Evolutionary conservation across 2,329 filamentous ascomycete genomes (phyloP).

Genomic region (Rachicladosporium sp.): DNA sequence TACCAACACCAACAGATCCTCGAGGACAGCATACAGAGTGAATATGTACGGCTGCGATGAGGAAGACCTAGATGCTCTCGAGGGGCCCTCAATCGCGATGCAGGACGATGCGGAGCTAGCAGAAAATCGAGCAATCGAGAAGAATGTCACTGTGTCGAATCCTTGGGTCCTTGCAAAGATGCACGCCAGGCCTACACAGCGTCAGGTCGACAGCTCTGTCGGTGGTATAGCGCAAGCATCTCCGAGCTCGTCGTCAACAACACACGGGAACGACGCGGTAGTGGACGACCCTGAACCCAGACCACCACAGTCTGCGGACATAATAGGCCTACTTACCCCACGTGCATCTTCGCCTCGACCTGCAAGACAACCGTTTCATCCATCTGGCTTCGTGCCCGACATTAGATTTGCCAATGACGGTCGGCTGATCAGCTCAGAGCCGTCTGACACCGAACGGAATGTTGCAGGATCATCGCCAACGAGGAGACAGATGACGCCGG

Average conservation of each 20-base stretch:
- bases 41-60: slow-evolving; percentile 27
- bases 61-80: slow-evolving; percentile 18
- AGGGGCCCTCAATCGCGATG: slow-evolving; percentile 8
- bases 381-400: slow-evolving; percentile 13
- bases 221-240: neutral
- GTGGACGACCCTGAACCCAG: neutral
- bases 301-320: neutral
- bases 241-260: neutral
- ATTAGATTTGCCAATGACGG: slow-evolving; percentile 12
- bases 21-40: slow-evolving; percentile 8
- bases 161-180: slow-evolving; percentile 40
- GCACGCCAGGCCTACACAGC: slow-evolving; percentile 19
- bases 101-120: slow-evolving; percentile 17
- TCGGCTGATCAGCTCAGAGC: slow-evolving; percentile 7
- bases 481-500: too few relatives aligned
- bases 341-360: slow-evolving; percentile 19
- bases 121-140: slow-evolving; percentile 20
- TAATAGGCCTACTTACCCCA: slow-evolving; percentile 15
- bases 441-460: too few relatives aligned
- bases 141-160: slow-evolving; percentile 28
- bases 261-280: neutral
- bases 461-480: too few relatives aligned
- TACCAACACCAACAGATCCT: too few relatives aligned
- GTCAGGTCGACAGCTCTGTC: neutral
- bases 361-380: slow-evolving; percentile 8